phyloP scores from a whole-genome alignment of 495 filamentous ascomycete genomes.

The Aspergillus wentii region DNA sequence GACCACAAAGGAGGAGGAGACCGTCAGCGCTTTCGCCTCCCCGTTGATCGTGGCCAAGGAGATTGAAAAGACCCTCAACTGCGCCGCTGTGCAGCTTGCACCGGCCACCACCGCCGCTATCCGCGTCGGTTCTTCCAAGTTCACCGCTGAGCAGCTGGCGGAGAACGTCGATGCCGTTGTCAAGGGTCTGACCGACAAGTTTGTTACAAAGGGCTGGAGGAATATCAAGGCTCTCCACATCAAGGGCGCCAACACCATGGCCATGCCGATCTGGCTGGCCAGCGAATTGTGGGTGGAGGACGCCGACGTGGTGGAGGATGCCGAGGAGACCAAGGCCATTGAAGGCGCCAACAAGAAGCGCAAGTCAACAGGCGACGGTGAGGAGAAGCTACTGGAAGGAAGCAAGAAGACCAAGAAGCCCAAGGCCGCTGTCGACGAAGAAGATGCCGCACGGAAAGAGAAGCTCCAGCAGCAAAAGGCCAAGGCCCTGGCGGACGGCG shows the following conservation, averaged over 20 bases:
- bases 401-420: constrained; percentile 53
- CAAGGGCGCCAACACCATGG: constrained; percentile 80
- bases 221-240: constrained; percentile 79
- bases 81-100: constrained; percentile 69
- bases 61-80: constrained; percentile 63
- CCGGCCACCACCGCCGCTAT: constrained; percentile 61
- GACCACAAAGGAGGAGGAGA: constrained; percentile 26
- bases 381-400: constrained; percentile 54
- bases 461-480: constrained; percentile 52
- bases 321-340: constrained; percentile 32
- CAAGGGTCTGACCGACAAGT: constrained; percentile 63
- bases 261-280: constrained; percentile 87
- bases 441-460: constrained; percentile 55
- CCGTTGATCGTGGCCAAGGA: constrained; percentile 59
- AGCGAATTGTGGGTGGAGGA: constrained; percentile 86
- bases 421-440: constrained; percentile 40
- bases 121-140: constrained; percentile 65
- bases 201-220: constrained; percentile 77
- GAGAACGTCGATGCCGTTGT: constrained; percentile 76
- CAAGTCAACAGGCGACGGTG: constrained; percentile 47
- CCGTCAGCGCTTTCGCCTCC: constrained; percentile 36
- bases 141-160: constrained; percentile 66
- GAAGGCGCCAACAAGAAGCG: constrained; percentile 65
- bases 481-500: constrained; percentile 38
- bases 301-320: constrained; percentile 65